These are phyloP conservation scores for Tricholoma flavovirens DNA, from an alignment of 768 basidiomycete species.

Conservation along the genomic window DNA sequence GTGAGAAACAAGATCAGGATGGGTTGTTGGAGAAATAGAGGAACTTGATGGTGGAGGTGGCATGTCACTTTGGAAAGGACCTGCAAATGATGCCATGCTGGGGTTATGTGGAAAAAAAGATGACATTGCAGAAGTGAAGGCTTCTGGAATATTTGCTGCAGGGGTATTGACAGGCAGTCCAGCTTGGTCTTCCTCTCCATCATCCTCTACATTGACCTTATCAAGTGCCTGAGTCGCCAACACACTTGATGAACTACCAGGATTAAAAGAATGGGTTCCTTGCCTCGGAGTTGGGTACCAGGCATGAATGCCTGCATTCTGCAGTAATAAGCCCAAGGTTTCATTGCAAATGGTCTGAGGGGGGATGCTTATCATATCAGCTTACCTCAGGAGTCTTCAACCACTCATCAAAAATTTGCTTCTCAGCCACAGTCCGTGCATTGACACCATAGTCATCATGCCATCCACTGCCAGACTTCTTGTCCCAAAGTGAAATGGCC, in stretches of 20 bases:
- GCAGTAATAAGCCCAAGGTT: background rate
- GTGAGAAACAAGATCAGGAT: background rate
- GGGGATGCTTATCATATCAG: background rate
- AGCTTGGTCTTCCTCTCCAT: background rate
- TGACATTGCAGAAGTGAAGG: background rate
- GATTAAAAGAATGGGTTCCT: background rate
- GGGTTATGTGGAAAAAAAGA: background rate
- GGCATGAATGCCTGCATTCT: background rate
- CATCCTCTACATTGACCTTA: background rate
- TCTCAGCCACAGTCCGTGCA: background rate
- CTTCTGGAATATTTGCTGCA: background rate
- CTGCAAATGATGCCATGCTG: background rate
- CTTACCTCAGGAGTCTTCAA: background rate
- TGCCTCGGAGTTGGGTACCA: background rate
- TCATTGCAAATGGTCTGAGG: background rate
- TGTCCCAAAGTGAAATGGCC: background rate
- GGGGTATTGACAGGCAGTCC: background rate
- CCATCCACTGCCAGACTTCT: background rate
- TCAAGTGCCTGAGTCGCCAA: background rate
- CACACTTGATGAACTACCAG: background rate
- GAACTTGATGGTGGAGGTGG: background rate
- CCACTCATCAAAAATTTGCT: background rate
- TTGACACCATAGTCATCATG: background rate
- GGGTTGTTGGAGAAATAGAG: background rate
- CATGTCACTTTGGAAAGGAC: background rate